Base-by-base conservation (phyloP, 1,284 basidiomycete species). In the Inonotus hispidus region DNA sequence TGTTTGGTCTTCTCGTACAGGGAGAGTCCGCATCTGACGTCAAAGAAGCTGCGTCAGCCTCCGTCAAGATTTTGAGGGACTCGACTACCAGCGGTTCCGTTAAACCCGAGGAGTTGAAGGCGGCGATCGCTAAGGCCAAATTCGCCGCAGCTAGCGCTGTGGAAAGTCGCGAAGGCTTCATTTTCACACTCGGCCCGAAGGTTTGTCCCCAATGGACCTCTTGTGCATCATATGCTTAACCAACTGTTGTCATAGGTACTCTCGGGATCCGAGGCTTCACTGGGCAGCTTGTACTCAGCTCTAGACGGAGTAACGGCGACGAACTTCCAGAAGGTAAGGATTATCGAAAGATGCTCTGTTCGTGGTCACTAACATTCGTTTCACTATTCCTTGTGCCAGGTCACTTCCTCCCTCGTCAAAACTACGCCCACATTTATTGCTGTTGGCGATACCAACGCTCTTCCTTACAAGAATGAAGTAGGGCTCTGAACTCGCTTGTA, bases 401-500 rank as follows among this genome's bases (percentile, higher is more conserved):
- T 79, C 59, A 75, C 79, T 58, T 77, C 81, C 11, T 71, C 77
- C 38, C 79, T 92, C 50, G 70, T 88, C 67, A 81, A 82, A 72
- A 75, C 78, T 67, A 91, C 93, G 77, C 92, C 93, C 29, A 94
- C 93, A 38, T 92, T 82, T 66, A 92, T 97, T 53, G 88, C 87
- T 29, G 80, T 96, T 58, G 95, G 94, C 60, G 85, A 95, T 71
- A 76, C 86, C 67, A 75, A 80, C 69, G 71, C 82, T 45, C 81
- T 97, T 56, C 94, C 94, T 49, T 90, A 89, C 73, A 82, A 85
- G 59, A 92, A 94, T 71, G 93, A 95, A 74, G 75, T 94, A 67
- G 92, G 90, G 64, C 83, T 94, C 68, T 92, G 60, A 56, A 32
- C 50, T 32, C 43, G 14, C 27, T 55, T n/a, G 39, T 56, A 56